Evolutionary conservation across 148 eudicot genomes (phyloP), one percentile per base, ranked within the genome.

Genomic region (Agrostemma githago): DNA sequence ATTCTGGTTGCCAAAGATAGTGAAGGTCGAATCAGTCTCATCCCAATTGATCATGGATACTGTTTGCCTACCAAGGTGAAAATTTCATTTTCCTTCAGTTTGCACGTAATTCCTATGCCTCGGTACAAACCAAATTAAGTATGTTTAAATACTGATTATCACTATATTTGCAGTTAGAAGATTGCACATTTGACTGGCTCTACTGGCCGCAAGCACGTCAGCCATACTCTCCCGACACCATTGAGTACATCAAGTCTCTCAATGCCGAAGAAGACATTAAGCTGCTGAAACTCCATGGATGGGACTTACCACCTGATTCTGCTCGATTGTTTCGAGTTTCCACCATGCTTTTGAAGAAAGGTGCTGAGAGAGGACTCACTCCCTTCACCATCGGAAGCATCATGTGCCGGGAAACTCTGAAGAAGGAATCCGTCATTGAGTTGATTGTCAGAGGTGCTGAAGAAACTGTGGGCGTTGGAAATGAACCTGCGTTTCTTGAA

Each of bases 21-120:
- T 3, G 74, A 78, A 58, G 86, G 84, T 66, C 84, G 54, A 67
- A 74, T 84, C 54, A 59, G 46, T 68, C 93, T 91, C 6, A 81
- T 85, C 62, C 97, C 97, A 9, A 91, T 89, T 71, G 97, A 91
- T 82, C 97, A 91, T 82, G 97, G 97, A 54, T 91, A 89, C 77
- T 91, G 91, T 84, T 73, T 91, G 80, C 92, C 96, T 48, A 89
- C 83, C 79, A 88, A 79, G 79, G 92, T 90, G 85, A 77, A 66
- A 39, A 56, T 48, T 16, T 63, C 56, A 56, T 71, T 46, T 56
- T 39, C 14, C 71, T 56, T 54, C 44, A 54, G 42, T 10, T 70
- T 43, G 78, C 26, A 17, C 57, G 17, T 66, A 2, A 37, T 0
- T 75, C 10, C 40, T 60, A 58, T n/a, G 17, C 46, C 9, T 8